Base-by-base conservation (phyloP, 2,329 filamentous ascomycete species). In the Aspergillus oerlinghausenensis region DNA sequence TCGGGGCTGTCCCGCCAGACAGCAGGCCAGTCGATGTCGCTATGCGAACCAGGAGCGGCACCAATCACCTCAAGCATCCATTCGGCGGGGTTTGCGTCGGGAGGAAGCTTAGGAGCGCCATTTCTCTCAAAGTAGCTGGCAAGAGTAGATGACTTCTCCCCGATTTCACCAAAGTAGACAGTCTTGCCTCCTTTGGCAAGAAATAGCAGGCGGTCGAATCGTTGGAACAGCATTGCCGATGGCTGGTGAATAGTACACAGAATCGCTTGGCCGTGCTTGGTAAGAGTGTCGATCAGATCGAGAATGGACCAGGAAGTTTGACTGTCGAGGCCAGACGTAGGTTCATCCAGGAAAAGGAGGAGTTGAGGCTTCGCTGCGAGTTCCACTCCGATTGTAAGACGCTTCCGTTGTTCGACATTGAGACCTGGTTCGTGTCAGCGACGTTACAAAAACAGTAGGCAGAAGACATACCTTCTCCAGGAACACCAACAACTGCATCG, bases 231-330 rank as follows among this genome's bases (percentile, higher is more conserved):
- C 82, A 96, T 92, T 35, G 92, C 92, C 14, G 90, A 95, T n/a
- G 93, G 93, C 74, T 97, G 93, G 73, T 97, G 93, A 59, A 97
- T 97, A 0, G 93, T 97, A 77, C 92, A 96, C n/a, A 97, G 85
- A 74, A 97, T 90, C 52, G 93, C 92, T 71, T 95, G 91, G 17
- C 93, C 92, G 60, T 86, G 88, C 73, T 93, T 89, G 66, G 91
- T 91, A 35, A 97, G 81, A 75, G 95, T 96, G 74, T 95, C 88
- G 43, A 97, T 83, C 10, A 97, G 83, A 71, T 91, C 88, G 49
- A 92, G 82, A 70, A 97, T 96, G 61, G 90, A 89, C 90, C 91
- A 97, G 0, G 92, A 93, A 1, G 92, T 96, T 73, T 96, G 92
- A 68, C 86, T 90, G 74, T 97, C 93, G 21, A 97, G 85, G 79